Evolutionary conservation across 108 stramenopile genomes (phyloP), one percentile per base, ranked within the genome.

Genomic region (Pseudonitzschia multistriata): DNA sequence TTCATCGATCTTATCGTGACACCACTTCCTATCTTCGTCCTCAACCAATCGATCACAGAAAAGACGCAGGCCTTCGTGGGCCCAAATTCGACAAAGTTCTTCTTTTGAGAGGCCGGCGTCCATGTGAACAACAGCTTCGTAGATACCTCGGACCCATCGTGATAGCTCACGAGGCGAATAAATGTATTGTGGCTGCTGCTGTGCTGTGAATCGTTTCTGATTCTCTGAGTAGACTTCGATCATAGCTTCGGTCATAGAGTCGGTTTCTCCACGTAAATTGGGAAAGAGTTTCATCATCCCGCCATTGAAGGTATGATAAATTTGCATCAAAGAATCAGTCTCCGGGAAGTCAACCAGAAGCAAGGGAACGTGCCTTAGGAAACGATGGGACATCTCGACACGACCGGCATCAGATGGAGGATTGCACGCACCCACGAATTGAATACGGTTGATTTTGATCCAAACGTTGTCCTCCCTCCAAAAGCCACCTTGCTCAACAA

Each of bases 401-500:
- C 99, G 93, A 4, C 99, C 99, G 33, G 97, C 93, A 81, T 99
- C 99, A 7, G 97, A 97, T 10, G 98, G 98, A 30, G 99, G 99
- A 70, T 99, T 99, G 77, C 99, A 99, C 0, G 99, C 99, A 47
- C 94, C 94, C 40, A 95, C 94, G 62, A 98, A 98, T 63, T 98
- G 98, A 60, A 98, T 95, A 30, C 96, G 89, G 35, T 92, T 86
- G 29, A 92, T 94, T 63, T 88, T 95, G 8, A 98, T 80, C 96
- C 96, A 98, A 11, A 82, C 79, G 73, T 94, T 94, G 81, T 98
- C 96, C 25, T 84, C 77, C 48, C 91, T 80, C 97, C 97, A 99
- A 74, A 97, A 99, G 36, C 99, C 99, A 45, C 97, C 96, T 65
- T 97, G 97, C 71, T 99, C 98, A 8, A 94, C 93, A 62, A 98